Percentiles rank a stretch among this genome's conserved stretches.
phyloP scores from a whole-genome alignment of 116 monocot genomes.

The Iris pallida region DNA sequence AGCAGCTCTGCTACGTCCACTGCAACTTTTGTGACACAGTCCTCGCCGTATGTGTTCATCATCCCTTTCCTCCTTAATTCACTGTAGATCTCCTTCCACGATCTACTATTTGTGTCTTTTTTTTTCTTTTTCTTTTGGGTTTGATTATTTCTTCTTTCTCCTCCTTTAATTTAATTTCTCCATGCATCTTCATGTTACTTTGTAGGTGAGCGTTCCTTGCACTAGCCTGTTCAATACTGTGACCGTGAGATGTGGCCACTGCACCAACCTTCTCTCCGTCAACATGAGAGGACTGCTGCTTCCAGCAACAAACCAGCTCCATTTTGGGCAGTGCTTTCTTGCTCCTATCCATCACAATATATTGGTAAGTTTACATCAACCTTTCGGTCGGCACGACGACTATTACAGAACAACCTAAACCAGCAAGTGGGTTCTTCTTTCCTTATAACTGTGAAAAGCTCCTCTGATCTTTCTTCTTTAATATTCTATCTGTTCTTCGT shows the following conservation, averaged over 20 bases:
- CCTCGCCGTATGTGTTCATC: slow-evolving; percentile 57
- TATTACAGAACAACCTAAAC: neutral
- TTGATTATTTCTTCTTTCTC: neutral
- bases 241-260: slow-evolving; percentile 96
- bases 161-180: neutral
- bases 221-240: slow-evolving; percentile 95
- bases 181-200: neutral
- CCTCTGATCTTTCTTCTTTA: neutral
- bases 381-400: no score
- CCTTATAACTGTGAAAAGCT: neutral
- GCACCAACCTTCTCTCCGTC: slow-evolving; percentile 92
- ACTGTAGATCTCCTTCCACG: neutral
- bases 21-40: slow-evolving; percentile 98
- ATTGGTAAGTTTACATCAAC: slow-evolving; percentile 28
- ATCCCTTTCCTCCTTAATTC: neutral
- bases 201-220: slow-evolving; percentile 91
- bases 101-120: neutral
- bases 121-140: no score
- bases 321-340: slow-evolving; percentile 54
- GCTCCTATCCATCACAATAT: slow-evolving; percentile 56
- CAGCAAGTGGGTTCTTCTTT: neutral
- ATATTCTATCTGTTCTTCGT: neutral
- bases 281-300: slow-evolving; percentile 85
- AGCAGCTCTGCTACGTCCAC: slow-evolving; percentile 99
- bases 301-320: slow-evolving; percentile 61